Conservation (phyloP, 495 filamentous ascomycete species). For the Pseudomonodictys pantanalensis region DNA sequence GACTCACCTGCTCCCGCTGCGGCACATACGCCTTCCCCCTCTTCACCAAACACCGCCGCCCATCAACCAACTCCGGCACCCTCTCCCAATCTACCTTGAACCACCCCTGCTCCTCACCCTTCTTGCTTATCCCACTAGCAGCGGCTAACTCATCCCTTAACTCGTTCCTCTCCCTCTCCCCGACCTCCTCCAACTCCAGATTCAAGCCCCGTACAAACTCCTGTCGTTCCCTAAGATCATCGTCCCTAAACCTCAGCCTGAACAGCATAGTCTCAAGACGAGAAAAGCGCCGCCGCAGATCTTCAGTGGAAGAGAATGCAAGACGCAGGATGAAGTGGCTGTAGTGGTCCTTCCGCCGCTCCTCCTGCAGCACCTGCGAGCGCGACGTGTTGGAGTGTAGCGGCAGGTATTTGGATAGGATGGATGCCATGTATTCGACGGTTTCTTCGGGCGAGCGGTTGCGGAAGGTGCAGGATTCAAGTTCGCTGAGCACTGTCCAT, state of each 20-base stretch:
- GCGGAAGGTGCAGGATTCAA: conserved; percentile 94
- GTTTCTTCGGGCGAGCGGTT: conserved; percentile 81
- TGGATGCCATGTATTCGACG: conserved; percentile 67
- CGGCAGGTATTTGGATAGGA: conserved; percentile 82
- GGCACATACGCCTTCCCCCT: conserved; percentile 91
- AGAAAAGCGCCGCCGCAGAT: conserved; percentile 82
- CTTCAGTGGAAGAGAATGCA: conserved; percentile 87
- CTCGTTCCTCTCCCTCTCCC: conserved; percentile 67
- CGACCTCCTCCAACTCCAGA: conserved; percentile 77
- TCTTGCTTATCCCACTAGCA: conserved; percentile 44
- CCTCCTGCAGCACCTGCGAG: conserved; percentile 56
- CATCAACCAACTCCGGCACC: conserved; percentile 86
- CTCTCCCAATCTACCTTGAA: conserved; percentile 94
- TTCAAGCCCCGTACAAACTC: conserved; percentile 75
- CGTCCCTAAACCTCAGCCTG: conserved; percentile 67
- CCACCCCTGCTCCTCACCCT: conserved; percentile 64
- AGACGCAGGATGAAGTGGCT: conserved; percentile 95
- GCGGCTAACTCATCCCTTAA: conserved; percentile 53
- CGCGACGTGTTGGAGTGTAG: conserved; percentile 72
- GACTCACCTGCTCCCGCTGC: conserved; percentile 73
- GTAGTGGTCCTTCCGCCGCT: conserved; percentile 96
- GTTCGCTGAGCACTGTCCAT: conserved; percentile 77
- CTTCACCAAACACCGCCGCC: conserved; percentile 69
- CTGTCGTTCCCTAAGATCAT: conserved; percentile 65
- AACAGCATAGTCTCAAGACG: conserved; percentile 88